phyloP scores from a whole-genome alignment of 345 rosid genomes.

The Cochlearia excelsa region DNA sequence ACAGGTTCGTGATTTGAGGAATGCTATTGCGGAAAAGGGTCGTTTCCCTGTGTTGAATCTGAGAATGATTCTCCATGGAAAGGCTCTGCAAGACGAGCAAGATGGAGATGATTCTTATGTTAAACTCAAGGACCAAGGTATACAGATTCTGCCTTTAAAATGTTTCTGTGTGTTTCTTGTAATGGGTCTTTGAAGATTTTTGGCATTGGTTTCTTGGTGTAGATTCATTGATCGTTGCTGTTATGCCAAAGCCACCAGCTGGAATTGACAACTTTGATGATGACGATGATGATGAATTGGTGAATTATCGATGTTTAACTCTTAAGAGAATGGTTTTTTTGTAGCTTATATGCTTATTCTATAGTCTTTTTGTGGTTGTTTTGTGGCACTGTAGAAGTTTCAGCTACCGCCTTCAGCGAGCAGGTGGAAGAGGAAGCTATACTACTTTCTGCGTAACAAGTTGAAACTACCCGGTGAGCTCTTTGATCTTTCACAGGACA shows the following conservation, averaged over 20 bases:
- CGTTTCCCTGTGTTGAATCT: slow-evolving; percentile 49
- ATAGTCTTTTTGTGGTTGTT: background rate
- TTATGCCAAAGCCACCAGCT: slow-evolving; percentile 67
- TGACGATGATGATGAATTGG: slow-evolving; percentile 49
- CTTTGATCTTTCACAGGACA: slow-evolving; percentile 17
- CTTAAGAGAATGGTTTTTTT: background rate
- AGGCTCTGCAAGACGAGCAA: slow-evolving; percentile 52
- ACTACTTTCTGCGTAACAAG: slow-evolving; percentile 55
- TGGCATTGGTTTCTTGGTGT: slow-evolving; percentile 24
- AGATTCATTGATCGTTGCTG: slow-evolving; percentile 76
- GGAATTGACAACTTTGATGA: slow-evolving; percentile 52
- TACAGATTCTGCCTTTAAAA: background rate
- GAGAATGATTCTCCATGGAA: slow-evolving; percentile 71
- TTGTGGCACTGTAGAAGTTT: slow-evolving; percentile 53
- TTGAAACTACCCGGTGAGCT: slow-evolving; percentile 72
- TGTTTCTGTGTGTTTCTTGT: slow-evolving; percentile 1
- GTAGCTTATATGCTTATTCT: background rate
- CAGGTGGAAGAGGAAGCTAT: slow-evolving; percentile 68
- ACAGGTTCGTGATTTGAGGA: slow-evolving; percentile 67
- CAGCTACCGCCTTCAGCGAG: slow-evolving; percentile 69
- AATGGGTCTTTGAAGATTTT: background rate
- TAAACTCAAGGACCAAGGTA: slow-evolving; percentile 54
- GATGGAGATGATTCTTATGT: slow-evolving; percentile 56
- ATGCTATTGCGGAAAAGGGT: slow-evolving; percentile 52
- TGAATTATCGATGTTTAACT: slow-evolving; percentile 22